Conservation (phyloP, 768 basidiomycete species). For the Xerocomus brunneocitrinus region DNA sequence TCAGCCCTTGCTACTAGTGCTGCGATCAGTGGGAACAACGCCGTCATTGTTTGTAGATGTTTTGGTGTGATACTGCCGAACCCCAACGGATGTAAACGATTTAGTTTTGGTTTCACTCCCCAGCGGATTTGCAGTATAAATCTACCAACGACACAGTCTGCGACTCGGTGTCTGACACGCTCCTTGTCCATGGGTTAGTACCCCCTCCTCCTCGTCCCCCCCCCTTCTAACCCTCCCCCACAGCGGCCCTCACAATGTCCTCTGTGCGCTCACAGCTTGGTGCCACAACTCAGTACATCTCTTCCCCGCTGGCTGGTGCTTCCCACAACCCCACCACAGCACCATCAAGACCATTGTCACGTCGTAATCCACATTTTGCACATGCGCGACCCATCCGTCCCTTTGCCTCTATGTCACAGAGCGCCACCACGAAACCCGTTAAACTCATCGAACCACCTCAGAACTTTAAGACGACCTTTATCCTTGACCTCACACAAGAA, state of each 20-base stretch:
- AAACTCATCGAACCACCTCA: slow-evolving; percentile 80
- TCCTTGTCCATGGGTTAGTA: slow-evolving; percentile 40
- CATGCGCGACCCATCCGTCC: slow-evolving; percentile 74
- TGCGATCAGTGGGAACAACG: not conserved
- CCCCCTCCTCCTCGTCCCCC: not conserved
- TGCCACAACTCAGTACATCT: slow-evolving; percentile 39
- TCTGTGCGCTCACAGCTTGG: slow-evolving; percentile 24
- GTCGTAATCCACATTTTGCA: slow-evolving; percentile 54
- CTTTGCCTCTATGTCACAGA: slow-evolving; percentile 56
- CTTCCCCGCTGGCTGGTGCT: slow-evolving; percentile 59
- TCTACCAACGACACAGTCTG: slow-evolving; percentile 26
- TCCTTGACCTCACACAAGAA: slow-evolving; percentile 77
- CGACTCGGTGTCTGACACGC: slow-evolving; percentile 27
- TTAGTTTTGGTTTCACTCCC: slow-evolving; percentile 13
- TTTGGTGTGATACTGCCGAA: slow-evolving; percentile 23
- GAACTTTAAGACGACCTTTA: slow-evolving; percentile 63
- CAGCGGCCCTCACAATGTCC: slow-evolving; percentile 45
- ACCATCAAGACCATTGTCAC: slow-evolving; percentile 32
- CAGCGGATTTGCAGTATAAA: slow-evolving; percentile 28
- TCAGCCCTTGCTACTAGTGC: not conserved
- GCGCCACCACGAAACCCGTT: slow-evolving; percentile 39
- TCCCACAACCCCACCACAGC: slow-evolving; percentile 31
- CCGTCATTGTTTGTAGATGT: slow-evolving; percentile 19
- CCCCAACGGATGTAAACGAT: slow-evolving; percentile 24
- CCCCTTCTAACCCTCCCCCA: not conserved